Evolutionary conservation across 1,284 basidiomycete genomes (phyloP), one percentile per base, ranked within the genome.

Genomic region (Wolfiporia cocos): DNA sequence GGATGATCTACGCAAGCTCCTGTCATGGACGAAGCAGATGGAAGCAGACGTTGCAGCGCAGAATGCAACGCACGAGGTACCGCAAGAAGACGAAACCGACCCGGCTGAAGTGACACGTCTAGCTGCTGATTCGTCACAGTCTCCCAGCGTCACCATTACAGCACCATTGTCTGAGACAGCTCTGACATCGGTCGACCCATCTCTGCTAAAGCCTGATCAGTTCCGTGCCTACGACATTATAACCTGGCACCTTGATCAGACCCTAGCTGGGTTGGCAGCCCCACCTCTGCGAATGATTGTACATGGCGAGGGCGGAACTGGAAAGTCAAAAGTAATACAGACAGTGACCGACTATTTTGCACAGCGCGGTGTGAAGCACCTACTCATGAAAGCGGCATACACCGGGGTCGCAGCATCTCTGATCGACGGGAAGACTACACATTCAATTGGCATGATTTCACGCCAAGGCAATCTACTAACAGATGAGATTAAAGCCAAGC

Each of bases 311-410:
- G 65, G 65, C 2, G 65, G 66, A 0, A 64, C 62, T 1, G 66
- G 65, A 0, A 68, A 68, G 42, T 67, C 64, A 1, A 54, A 46
- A 17, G 59, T 65, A 1, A 65, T 67, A 15, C 59, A 67, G 39
- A 62, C 51, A 0, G 48, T 63, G 5, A 62, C 61, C 3, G 35
- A 54, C 23, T 18, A 34, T n/a, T 67, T 67, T 39, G 31, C 20
- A 2, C 7, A 15, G 7, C 9, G 14, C 26, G 14, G 14, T 28
- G 26, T 14, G 14, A 14, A 28, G 7, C 7, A 7, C 9, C 7
- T 14, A 7, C 44, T 68, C 2, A 18, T 53, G 3, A 65, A 63
- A 41, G 48, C 49, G 0, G 65, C 63, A 7, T 65, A 62, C 24
- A 66, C 63, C 0, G 62, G 63, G 1, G 52, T 67, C 6, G 64